Conservation (phyloP, 257 asterid genomes). For the Solanum ahanhuiri region DNA sequence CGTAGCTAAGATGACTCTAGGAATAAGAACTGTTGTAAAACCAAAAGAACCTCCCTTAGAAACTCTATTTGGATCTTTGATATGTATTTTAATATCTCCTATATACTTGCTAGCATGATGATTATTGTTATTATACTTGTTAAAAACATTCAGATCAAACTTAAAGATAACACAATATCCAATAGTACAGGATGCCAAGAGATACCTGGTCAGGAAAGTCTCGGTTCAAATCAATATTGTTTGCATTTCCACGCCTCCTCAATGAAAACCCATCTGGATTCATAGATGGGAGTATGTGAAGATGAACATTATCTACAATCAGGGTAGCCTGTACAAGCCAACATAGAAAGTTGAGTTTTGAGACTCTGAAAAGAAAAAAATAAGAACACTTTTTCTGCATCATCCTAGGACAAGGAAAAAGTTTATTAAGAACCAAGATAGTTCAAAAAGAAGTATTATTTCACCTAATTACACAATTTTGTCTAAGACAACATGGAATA, state of each 20-base stretch:
- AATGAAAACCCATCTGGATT: constrained; percentile 70
- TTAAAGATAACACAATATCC: background rate
- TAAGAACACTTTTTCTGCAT: background rate
- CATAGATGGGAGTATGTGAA: constrained; percentile 79
- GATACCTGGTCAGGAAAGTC: constrained; percentile 89
- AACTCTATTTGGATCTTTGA: no score
- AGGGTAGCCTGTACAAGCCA: constrained; percentile 47
- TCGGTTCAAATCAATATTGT: constrained; percentile 65
- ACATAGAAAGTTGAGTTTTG: background rate
- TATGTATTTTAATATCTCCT: no score
- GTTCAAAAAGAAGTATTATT: background rate
- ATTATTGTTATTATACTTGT: no score
- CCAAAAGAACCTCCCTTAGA: no score
- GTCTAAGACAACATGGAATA: background rate
- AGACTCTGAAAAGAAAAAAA: background rate
- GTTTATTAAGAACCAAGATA: background rate
- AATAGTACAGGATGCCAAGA: constrained; percentile 2
- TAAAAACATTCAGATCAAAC: background rate
- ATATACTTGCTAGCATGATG: no score
- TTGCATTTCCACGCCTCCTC: constrained; percentile 65
- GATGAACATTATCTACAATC: constrained; percentile 64
- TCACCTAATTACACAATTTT: background rate
- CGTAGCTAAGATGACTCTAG: no score
- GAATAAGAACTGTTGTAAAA: no score
- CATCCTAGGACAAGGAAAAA: background rate